Percentiles rank a stretch among this genome's conserved stretches.
Conservation (phyloP, 1,284 basidiomycete species). For the Schizophyllum commune region DNA sequence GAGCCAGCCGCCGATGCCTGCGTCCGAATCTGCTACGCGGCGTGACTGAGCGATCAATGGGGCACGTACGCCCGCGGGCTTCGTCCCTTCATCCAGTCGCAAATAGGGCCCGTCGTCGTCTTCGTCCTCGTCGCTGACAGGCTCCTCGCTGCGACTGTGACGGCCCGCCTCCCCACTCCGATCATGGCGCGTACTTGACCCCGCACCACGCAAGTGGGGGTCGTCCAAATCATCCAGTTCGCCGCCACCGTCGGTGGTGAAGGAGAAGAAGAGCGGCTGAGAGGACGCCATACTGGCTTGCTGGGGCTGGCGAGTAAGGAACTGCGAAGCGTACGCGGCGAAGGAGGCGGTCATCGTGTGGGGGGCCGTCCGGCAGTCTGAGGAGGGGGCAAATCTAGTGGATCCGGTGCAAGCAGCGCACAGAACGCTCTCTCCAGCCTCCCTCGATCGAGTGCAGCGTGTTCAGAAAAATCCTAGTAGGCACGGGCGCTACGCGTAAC, state of each 20-base stretch:
- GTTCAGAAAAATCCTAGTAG: neutral
- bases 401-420: neutral
- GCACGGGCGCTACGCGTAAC: neutral
- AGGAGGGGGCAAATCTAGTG: neutral
- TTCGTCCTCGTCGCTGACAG: slow-evolving; percentile 14
- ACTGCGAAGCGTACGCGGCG: slow-evolving; percentile 62
- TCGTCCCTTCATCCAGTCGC: slow-evolving; percentile 51
- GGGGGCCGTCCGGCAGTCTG: neutral
- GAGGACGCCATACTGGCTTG: slow-evolving; percentile 35
- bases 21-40: slow-evolving; percentile 14
- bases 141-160: slow-evolving; percentile 12
- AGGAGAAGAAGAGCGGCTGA: slow-evolving; percentile 76
- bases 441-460: neutral
- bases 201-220: slow-evolving; percentile 41
- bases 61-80: slow-evolving; percentile 29
- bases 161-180: slow-evolving; percentile 34
- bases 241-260: slow-evolving; percentile 65
- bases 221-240: slow-evolving; percentile 66
- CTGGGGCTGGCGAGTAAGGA: slow-evolving; percentile 45
- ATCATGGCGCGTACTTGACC: neutral
- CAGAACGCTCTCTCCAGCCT: neutral
- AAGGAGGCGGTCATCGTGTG: slow-evolving; percentile 31
- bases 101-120: slow-evolving; percentile 68
- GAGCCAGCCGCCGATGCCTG: slow-evolving; percentile 48
- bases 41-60: slow-evolving; percentile 9